Conservation (phyloP, 768 basidiomycete genomes). For the Mycena rebaudengoi region DNA sequence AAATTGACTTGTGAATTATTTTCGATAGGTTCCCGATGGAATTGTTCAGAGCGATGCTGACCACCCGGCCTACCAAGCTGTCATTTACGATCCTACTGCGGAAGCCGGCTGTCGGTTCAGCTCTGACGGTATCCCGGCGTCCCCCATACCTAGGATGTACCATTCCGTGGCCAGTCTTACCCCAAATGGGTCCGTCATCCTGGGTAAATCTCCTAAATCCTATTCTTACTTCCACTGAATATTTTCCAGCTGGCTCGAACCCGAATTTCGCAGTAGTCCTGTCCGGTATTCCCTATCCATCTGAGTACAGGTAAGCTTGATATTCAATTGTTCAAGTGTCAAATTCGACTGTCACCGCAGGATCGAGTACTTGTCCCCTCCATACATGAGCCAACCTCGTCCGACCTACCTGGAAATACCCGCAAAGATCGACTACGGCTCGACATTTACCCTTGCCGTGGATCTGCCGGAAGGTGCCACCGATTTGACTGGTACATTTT, state of each 20-base stretch:
- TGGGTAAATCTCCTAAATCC: constrained; percentile 12
- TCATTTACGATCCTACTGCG: no score
- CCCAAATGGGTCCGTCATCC: constrained; percentile 51
- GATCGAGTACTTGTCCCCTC: constrained; percentile 28
- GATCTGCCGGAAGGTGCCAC: background rate
- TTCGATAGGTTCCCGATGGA: constrained; percentile 48
- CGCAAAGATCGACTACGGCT: background rate
- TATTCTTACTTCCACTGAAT: background rate
- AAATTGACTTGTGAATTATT: background rate
- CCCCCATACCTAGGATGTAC: no score
- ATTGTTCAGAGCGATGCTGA: no score
- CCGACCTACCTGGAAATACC: background rate
- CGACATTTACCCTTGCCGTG: background rate
- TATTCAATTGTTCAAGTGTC: background rate
- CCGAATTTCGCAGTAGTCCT: constrained; percentile 41
- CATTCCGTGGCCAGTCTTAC: no score
- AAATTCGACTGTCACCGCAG: no score
- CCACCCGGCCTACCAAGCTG: no score
- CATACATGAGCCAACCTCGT: background rate
- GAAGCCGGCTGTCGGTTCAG: no score
- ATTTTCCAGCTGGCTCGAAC: constrained; percentile 49
- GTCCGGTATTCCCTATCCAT: background rate
- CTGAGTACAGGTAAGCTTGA: background rate
- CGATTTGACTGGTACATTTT: background rate
- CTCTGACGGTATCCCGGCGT: no score